Base-by-base conservation (phyloP, 2,329 filamentous ascomycete species). In the Fusarium decemcellulare region DNA sequence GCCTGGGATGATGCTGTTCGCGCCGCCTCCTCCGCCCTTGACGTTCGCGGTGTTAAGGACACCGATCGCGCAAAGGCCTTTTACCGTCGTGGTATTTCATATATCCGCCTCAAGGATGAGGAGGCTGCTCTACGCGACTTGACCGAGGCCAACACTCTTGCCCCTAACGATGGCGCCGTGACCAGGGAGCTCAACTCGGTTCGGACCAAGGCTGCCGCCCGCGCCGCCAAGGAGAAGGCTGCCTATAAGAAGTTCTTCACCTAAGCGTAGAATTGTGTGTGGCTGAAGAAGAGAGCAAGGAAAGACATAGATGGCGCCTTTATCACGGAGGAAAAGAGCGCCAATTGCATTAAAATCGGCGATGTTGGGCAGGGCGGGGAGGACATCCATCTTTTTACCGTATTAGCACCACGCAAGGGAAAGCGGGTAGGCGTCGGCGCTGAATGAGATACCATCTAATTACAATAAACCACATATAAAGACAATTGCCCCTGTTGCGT, bases 211-310 rank as follows among this genome's bases (percentile, higher is more conserved):
- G 88, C 92, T 29, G 86, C 89, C 11, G 92, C 91, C 61, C 88
- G 92, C 66, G 87, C 90, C 67, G 92, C 92, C 79, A 97, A 95
- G 88, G 93, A 98, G 85, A 97, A 95, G 88, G 93, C 93, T 73
- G 92, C 91, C 7, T 97, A 95, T 79, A 93, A 92, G 84, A 98
- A 97, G 84, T 96, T 97, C 82, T 98, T 98, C 78, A 80, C 84
- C 42, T 90, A 76, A 65, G 36, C 12, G 46, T 8, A 6, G 8
- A 12, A 9, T 37, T 12, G 18, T 18, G 27, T 30, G 9, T 4
- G 32, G 37, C n/a, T 50, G 44, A 51, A 42, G 34, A 59, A 15
- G 6, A 36, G 58, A 32, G n/a, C 10, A 11, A 39, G 23, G 44
- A 51, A 54, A 37, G 27, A 61, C 52, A 60, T 61, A 54, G 50